Evolutionary conservation across 2,329 filamentous ascomycete species (phyloP).

Genomic region (Trichoderma koningii): DNA sequence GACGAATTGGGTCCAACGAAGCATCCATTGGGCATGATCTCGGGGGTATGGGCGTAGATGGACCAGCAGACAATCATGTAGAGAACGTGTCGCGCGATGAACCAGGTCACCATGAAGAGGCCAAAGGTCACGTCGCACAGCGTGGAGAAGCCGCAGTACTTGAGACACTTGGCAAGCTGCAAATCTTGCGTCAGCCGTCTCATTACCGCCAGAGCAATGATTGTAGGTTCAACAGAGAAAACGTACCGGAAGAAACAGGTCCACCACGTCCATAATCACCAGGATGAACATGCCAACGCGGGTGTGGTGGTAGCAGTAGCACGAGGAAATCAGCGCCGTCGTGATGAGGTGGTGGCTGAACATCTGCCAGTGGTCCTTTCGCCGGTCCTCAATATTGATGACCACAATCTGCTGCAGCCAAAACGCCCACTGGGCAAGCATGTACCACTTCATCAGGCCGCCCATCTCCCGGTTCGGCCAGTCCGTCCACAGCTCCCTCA

Average conservation of each 20-base stretch:
- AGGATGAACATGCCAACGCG: constrained; percentile 87
- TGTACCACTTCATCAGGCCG: constrained; percentile 81
- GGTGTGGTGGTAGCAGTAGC: constrained; percentile 84
- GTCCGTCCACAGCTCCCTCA: constrained; percentile 76
- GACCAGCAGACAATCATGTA: constrained; percentile 83
- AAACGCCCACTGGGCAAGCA: constrained; percentile 86
- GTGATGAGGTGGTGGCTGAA: constrained; percentile 93
- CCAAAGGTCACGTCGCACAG: constrained; percentile 83
- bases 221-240: constrained; percentile 23
- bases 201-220: not conserved
- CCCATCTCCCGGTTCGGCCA: constrained; percentile 79
- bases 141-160: constrained; percentile 77
- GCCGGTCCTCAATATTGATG: constrained; percentile 88
- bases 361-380: constrained; percentile 97
- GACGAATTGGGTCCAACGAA: constrained; percentile 62
- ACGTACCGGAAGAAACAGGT: constrained; percentile 80
- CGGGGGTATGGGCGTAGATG: constrained; percentile 67
- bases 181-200: not conserved
- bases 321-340: constrained; percentile 73
- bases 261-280: constrained; percentile 90
- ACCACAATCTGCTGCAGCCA: constrained; percentile 94
- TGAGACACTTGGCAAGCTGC: constrained; percentile 87
- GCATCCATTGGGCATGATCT: constrained; percentile 67
- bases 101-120: constrained; percentile 83
- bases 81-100: constrained; percentile 77